phyloP scores from a whole-genome alignment of 352 stramenopile species.

The Pythium biforme region DNA sequence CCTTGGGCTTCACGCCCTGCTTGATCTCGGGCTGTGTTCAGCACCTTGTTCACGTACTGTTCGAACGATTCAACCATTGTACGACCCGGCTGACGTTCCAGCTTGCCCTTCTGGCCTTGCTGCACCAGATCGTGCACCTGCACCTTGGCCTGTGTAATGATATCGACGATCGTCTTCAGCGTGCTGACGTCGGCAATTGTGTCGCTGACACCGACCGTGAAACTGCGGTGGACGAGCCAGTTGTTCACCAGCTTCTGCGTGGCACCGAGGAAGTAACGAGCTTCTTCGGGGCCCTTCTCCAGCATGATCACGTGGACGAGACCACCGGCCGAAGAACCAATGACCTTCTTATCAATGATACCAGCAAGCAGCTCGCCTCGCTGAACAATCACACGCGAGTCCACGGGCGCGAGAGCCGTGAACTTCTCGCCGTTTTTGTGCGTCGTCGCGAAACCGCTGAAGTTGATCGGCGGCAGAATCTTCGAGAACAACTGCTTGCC shows the following conservation, averaged over 20 bases:
- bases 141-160: conserved; percentile 98
- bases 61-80: conserved; percentile 99
- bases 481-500: conserved; percentile 98
- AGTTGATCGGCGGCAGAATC: conserved; percentile 97
- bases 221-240: conserved; percentile 97
- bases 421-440: conserved; percentile 92
- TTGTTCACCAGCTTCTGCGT: conserved; percentile 99
- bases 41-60: conserved; percentile 96
- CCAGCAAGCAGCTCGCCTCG: conserved; percentile 96
- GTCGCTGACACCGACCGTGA: conserved; percentile 98
- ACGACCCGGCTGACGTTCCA: conserved; percentile 97
- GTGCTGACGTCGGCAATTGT: conserved; percentile 98
- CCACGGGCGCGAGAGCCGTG: conserved; percentile 91
- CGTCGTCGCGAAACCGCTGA: conserved; percentile 93
- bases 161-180: conserved; percentile 97
- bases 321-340: conserved; percentile 95
- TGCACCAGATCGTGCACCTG: conserved; percentile 93
- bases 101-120: conserved; percentile 96
- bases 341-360: conserved; percentile 99
- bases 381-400: conserved; percentile 97
- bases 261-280: conserved; percentile 85
- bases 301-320: conserved; percentile 98
- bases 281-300: conserved; percentile 89
- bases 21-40: conserved; percentile 88
- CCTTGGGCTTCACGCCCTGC: conserved; percentile 79